Evolutionary conservation across 169 alveolate species (phyloP).

Genomic region (Plasmodium inui): DNA sequence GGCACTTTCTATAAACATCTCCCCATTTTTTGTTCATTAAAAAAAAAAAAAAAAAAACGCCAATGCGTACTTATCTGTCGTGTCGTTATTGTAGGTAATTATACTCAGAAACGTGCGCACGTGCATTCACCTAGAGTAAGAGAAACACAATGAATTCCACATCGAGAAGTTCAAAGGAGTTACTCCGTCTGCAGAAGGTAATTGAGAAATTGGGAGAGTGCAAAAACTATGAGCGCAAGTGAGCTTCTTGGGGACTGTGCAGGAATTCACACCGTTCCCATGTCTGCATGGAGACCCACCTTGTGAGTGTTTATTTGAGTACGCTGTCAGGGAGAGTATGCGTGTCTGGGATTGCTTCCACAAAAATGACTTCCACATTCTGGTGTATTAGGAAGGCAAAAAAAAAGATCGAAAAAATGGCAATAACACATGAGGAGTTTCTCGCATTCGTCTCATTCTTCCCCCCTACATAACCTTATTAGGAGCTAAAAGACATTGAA

Average conservation of each 20-base stretch:
- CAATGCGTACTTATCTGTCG: not conserved
- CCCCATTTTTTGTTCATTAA: not conserved
- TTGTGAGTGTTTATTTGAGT: not conserved
- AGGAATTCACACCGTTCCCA: not conserved
- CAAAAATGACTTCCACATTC: not conserved
- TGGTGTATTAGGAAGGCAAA: not conserved
- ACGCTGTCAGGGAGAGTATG: not conserved
- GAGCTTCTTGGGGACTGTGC: not conserved
- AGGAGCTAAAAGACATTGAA: conserved; percentile 84
- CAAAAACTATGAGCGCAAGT: not conserved
- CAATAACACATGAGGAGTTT: not conserved
- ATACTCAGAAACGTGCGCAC: not conserved
- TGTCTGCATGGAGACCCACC: not conserved
- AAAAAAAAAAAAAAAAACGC: not conserved
- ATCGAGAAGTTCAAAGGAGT: conserved; percentile 67
- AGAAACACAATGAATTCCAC: conserved; percentile 17
- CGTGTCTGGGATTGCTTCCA: not conserved
- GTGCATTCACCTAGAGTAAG: not conserved
- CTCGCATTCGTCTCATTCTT: not conserved
- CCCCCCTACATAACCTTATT: not conserved
- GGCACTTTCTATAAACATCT: not conserved
- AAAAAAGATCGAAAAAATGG: not conserved
- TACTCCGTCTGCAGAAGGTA: conserved; percentile 58
- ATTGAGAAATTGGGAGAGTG: not conserved
- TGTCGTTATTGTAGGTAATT: not conserved